A percentile compares a stretch with the other conserved stretches of the same genome.
phyloP scores from a whole-genome alignment of 2,329 filamentous ascomycete genomes.

The Phialemonium atrogriseum region DNA sequence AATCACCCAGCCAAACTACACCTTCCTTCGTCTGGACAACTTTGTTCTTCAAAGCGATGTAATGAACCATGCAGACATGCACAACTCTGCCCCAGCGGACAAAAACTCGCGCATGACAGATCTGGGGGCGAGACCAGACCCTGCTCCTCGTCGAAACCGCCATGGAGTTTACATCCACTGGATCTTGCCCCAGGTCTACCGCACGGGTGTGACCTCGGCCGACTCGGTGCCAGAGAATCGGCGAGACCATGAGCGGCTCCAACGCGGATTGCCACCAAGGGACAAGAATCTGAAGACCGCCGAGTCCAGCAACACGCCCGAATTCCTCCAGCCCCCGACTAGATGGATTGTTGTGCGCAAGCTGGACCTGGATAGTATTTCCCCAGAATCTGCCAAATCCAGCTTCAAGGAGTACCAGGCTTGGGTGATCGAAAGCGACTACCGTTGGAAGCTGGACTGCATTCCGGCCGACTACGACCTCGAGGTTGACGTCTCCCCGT shows the following conservation, averaged over 20 bases:
- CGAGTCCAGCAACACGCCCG: not conserved
- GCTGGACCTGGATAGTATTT: slow-evolving; percentile 14
- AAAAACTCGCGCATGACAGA: slow-evolving; percentile 27
- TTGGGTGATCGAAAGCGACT: slow-evolving; percentile 32
- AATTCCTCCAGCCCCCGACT: slow-evolving; percentile 16
- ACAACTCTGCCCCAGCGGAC: slow-evolving; percentile 20
- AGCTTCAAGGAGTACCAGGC: slow-evolving; percentile 12
- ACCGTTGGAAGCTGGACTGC: slow-evolving; percentile 18
- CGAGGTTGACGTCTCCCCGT: slow-evolving; percentile 30
- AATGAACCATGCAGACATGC: slow-evolving; percentile 25
- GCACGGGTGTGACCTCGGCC: too few relatives aligned
- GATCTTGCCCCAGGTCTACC: slow-evolving; percentile 29
- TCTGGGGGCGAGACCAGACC: slow-evolving; percentile 19
- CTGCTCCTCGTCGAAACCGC: too few relatives aligned
- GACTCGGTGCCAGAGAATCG: too few relatives aligned
- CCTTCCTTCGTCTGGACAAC: slow-evolving; percentile 28
- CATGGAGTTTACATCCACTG: slow-evolving; percentile 34
- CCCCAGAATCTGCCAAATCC: slow-evolving; percentile 5
- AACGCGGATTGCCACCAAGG: too few relatives aligned
- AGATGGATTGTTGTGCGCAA: slow-evolving; percentile 29
- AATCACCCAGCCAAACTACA: slow-evolving; percentile 38
- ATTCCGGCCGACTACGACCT: slow-evolving; percentile 20
- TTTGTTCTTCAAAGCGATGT: slow-evolving; percentile 29
- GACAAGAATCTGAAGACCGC: too few relatives aligned
- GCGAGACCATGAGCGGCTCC: too few relatives aligned